A percentile compares a stretch with the other conserved stretches of the same genome.
Evolutionary conservation across 2,329 filamentous ascomycete genomes (phyloP).

Genomic region (Thyridium curvatum): DNA sequence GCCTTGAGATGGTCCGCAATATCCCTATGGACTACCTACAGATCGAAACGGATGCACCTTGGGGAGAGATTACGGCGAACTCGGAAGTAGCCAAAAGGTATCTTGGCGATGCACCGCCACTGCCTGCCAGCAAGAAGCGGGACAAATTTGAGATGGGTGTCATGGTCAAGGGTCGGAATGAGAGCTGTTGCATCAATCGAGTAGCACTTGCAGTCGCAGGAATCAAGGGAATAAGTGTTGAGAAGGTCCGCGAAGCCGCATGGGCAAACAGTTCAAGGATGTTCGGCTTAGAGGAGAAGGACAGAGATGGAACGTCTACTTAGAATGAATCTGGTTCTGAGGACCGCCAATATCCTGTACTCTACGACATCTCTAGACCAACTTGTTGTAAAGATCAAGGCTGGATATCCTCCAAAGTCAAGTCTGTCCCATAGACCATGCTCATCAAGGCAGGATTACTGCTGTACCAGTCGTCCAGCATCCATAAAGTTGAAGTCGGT

Average conservation of each 20-base stretch:
- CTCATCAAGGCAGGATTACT: too few relatives aligned
- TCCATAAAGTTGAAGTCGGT: too few relatives aligned
- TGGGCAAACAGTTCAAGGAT: slow-evolving; percentile 27
- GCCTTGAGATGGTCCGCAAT: slow-evolving; percentile 32
- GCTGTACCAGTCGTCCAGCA: too few relatives aligned
- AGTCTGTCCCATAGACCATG: too few relatives aligned
- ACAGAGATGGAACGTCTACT: too few relatives aligned
- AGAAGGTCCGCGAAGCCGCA: slow-evolving; percentile 33
- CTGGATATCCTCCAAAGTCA: too few relatives aligned
- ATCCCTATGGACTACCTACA: slow-evolving; percentile 34
- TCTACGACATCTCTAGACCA: too few relatives aligned
- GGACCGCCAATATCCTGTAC: too few relatives aligned
- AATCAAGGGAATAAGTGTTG: slow-evolving; percentile 32
- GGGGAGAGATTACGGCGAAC: slow-evolving; percentile 32
- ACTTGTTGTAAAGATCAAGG: too few relatives aligned
- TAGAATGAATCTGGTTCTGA: too few relatives aligned
- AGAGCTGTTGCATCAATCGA: slow-evolving; percentile 40
- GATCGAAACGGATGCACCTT: slow-evolving; percentile 42
- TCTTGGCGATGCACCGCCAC: slow-evolving; percentile 25
- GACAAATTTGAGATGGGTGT: slow-evolving; percentile 37
- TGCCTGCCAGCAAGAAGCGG: slow-evolving; percentile 38
- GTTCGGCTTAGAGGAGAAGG: slow-evolving; percentile 11
- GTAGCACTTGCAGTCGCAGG: slow-evolving; percentile 42
- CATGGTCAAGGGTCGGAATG: slow-evolving; percentile 46
- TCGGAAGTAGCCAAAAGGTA: slow-evolving; percentile 32